Evolutionary conservation across 2,329 filamentous ascomycete genomes (phyloP), one percentile per base, ranked within the genome.

Genomic region (Fusarium hostae): DNA sequence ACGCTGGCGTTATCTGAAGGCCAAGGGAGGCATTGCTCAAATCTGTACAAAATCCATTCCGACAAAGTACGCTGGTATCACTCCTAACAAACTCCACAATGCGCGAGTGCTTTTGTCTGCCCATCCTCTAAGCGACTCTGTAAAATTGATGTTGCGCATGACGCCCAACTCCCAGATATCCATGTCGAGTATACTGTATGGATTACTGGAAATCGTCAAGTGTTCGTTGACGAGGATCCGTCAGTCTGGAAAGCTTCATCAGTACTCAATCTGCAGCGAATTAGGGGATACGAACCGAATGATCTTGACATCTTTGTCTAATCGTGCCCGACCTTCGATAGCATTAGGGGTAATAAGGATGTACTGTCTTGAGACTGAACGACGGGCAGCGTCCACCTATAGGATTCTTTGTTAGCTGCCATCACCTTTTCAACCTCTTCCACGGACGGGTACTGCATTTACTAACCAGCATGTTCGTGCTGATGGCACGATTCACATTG

Each of bases 281-380:
- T 13, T 32, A 30, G 37, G 51, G 2, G 16, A 35, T 28, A 66
- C 85, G 72, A 82, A 91, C 90, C 91, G 90, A 80, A 93, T 92
- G 69, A 96, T 91, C 78, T 90, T 93, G 67, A 97, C 93, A 77
- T 97, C 94, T 62, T 86, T 86, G 68, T 89, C 88, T 39, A 89
- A 79, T 50, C 84, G 82, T 30, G 85, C 86, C 75, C 87, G 81
- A 74, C 87, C 85, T 80, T 90, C 84, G 78, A 97, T 94, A 50
- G 92, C 92, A 75, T 97, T 97, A 32, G 96, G 96, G 5, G 95
- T 98, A 79, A 99, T 99, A 60, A 99, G 88, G 71, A 99, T 95
- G 78, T 97, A 99, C 79, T 99, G 96, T 68, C 94, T 89, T 30
- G 94, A 94, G n/a, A 96, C 91, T 3, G 94, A 93, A 34, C 92